Base-by-base conservation (phyloP, 768 basidiomycete species). In the Mycena crocata region DNA sequence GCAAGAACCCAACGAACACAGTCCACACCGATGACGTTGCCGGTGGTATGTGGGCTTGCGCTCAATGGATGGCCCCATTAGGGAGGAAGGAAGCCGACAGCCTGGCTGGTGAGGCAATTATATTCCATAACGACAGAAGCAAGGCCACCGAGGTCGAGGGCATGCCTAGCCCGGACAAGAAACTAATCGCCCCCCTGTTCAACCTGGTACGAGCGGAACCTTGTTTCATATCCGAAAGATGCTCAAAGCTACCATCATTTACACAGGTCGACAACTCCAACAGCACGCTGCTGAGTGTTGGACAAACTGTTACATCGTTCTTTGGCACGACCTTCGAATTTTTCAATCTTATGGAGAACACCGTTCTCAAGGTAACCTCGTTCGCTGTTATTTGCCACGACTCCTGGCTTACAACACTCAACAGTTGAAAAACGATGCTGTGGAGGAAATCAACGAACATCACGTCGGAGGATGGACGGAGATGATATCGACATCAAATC, bases 241-340 rank as follows among this genome's bases (percentile, higher is more conserved):
- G n/a, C 44, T 48, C 26, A 37, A 28, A 21, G 40, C 45, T 42
- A 66, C 17, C 39, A 56, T 37, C 8, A 62, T 67, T 49, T 46
- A 9, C 37, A 15, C 64, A 93, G 92, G 87, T 89, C 69, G 94
- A 95, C 72, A 90, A 94, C 68, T 88, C 91, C 9, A 83, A 93
- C 48, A 89, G 85, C 69, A 93, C 92, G 7, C 80, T 91, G 42
- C 77, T 88, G 34, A 90, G 88, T 64, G 85, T 90, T 8, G 92
- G 90, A 10, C 84, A 89, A 57, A 86, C 84, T 23, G 84, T 91
- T 39, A 88, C 92, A 1, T 86, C 89, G 19, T 86, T 87, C 74
- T 95, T 95, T 71, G 90, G 88, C 48, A 93, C 93, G 17, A 87
- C 88, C 0, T 92, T 92, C 40, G 93, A 94, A 71, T 95, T 93